Conservation (phyloP, 1,284 basidiomycete species). For the Thecaphora thlaspeos region DNA sequence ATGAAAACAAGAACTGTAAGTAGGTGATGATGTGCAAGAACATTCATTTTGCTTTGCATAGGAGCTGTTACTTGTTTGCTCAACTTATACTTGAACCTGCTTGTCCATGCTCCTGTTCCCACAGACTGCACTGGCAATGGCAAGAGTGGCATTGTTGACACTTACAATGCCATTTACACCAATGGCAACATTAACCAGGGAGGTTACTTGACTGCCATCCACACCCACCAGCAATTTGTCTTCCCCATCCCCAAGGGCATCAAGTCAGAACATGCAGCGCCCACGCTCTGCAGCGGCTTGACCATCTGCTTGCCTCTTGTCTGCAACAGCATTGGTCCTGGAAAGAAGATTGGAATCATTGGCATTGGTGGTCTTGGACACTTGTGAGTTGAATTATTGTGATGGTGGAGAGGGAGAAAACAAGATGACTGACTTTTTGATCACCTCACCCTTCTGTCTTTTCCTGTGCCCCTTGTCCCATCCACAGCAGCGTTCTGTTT, state of each 20-base stretch:
- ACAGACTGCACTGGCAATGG: slow-evolving; percentile 41
- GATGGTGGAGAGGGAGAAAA: not conserved
- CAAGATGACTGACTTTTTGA: no score
- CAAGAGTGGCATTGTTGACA: slow-evolving; percentile 53
- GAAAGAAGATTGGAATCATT: slow-evolving; percentile 69
- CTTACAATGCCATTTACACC: slow-evolving; percentile 62
- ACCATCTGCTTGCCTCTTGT: slow-evolving; percentile 70
- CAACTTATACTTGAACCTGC: no score
- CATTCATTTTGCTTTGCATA: no score
- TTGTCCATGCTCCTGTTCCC: not conserved
- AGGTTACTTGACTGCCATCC: slow-evolving; percentile 69
- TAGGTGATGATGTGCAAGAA: not conserved
- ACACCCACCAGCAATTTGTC: slow-evolving; percentile 69
- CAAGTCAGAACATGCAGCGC: slow-evolving; percentile 63
- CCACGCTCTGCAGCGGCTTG: slow-evolving; percentile 66
- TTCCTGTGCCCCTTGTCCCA: no score
- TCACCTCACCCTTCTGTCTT: no score
- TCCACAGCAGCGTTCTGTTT: slow-evolving; percentile 63
- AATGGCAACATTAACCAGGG: slow-evolving; percentile 64
- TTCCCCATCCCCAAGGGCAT: slow-evolving; percentile 69
- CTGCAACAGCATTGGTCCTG: slow-evolving; percentile 66
- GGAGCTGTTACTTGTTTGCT: no score
- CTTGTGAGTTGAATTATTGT: slow-evolving; percentile 29
- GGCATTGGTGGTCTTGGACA: slow-evolving; percentile 60
- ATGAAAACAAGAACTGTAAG: slow-evolving; percentile 50